Conservation (phyloP, 805 yeast species). For the Metahyphopichia silvanorum region DNA sequence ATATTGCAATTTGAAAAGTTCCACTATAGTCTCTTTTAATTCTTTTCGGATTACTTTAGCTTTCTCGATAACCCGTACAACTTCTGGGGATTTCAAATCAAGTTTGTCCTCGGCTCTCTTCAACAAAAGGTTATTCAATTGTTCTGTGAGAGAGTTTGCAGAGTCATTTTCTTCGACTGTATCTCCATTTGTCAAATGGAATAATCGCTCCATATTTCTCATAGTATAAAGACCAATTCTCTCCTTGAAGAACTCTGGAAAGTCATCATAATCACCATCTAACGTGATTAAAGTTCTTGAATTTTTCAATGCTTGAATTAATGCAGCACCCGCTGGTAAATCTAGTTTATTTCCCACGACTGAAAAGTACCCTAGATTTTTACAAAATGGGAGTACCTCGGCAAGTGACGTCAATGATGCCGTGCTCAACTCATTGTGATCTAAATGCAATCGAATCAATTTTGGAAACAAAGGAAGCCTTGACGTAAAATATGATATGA, state of each 20-base stretch:
- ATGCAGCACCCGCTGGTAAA: conserved; percentile 57
- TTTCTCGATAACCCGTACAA: conserved; percentile 21
- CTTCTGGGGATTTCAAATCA: conserved; percentile 31
- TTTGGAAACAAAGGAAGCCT: conserved; percentile 67
- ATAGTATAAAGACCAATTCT: conserved; percentile 76
- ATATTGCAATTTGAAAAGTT: conserved; percentile 55
- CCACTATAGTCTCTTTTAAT: conserved; percentile 36
- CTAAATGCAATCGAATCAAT: conserved; percentile 67
- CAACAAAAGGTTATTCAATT: conserved; percentile 27
- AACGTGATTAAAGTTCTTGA: conserved; percentile 63
- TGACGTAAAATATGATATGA: conserved; percentile 54
- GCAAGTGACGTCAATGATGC: conserved; percentile 58
- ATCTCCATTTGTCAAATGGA: conserved; percentile 41
- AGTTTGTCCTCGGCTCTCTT: conserved; percentile 29
- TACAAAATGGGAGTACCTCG: conserved; percentile 68
- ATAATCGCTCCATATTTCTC: conserved; percentile 69
- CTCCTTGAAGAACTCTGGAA: conserved; percentile 63
- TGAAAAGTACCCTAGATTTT: conserved; percentile 63
- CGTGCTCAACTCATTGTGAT: conserved; percentile 57
- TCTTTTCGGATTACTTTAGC: conserved; percentile 27
- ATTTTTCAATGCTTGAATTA: conserved; percentile 66
- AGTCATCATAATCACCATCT: conserved; percentile 60
- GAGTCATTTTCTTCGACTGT: conserved; percentile 8
- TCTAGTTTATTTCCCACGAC: conserved; percentile 62
- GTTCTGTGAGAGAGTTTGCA: conserved; percentile 19